phyloP scores from a whole-genome alignment of 1,284 basidiomycete genomes.

The Ganoderma leucocontextum region DNA sequence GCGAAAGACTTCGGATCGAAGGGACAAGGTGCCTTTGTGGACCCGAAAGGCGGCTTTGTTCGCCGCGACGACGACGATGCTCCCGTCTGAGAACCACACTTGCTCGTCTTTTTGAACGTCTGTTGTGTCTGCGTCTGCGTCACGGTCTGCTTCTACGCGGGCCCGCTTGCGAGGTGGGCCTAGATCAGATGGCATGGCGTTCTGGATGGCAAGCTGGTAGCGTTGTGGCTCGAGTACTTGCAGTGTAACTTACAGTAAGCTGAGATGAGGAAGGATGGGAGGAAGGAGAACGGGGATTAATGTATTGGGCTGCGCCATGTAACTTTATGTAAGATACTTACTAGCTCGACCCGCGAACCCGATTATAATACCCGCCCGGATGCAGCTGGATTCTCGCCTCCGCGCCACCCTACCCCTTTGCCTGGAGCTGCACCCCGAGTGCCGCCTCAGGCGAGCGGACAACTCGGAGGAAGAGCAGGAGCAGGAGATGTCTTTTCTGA shows the following conservation, averaged over 20 bases:
- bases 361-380: too few species aligned
- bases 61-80: slow-evolving; percentile 21
- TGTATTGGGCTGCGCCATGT: too few species aligned
- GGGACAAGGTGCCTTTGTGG: slow-evolving; percentile 28
- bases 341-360: too few species aligned
- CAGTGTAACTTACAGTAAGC: background rate
- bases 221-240: background rate
- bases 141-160: background rate
- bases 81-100: slow-evolving; percentile 21
- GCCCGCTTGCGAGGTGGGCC: background rate
- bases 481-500: too few species aligned
- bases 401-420: too few species aligned
- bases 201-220: background rate
- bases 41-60: slow-evolving; percentile 23
- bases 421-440: too few species aligned
- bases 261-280: background rate
- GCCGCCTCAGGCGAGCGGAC: too few species aligned
- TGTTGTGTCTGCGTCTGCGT: background rate
- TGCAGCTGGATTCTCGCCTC: too few species aligned
- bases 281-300: background rate
- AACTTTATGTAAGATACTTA: too few species aligned
- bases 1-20: slow-evolving; percentile 31
- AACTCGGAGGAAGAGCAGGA: too few species aligned
- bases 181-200: background rate
- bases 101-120: slow-evolving; percentile 8